Conservation (phyloP, 495 filamentous ascomycete genomes). For the Talaromyces thailandensis region DNA sequence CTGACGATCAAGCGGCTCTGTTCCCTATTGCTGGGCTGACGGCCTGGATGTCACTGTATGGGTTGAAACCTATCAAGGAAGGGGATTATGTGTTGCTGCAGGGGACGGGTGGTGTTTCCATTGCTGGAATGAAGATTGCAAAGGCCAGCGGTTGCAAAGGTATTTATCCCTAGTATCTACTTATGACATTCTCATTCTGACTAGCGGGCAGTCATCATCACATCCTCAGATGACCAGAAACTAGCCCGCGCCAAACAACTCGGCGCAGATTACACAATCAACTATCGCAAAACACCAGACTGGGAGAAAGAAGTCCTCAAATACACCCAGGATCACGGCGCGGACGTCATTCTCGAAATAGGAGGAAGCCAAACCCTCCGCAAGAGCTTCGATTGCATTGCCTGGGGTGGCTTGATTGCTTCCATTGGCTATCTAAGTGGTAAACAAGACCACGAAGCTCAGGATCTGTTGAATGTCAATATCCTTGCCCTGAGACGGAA, state of each 20-base stretch:
- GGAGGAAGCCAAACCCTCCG: constrained; percentile 51
- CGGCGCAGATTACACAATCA: constrained; percentile 49
- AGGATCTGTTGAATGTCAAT: constrained; percentile 35
- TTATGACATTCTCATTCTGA: background rate
- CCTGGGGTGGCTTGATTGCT: constrained; percentile 56
- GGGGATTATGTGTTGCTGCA: constrained; percentile 65
- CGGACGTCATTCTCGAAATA: constrained; percentile 62
- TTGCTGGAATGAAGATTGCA: constrained; percentile 72
- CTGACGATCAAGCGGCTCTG: constrained; percentile 53
- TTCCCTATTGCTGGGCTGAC: constrained; percentile 66
- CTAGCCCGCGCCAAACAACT: constrained; percentile 50
- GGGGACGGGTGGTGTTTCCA: constrained; percentile 71
- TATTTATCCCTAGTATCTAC: constrained; percentile 11
- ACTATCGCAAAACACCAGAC: constrained; percentile 57
- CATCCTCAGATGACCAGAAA: constrained; percentile 63
- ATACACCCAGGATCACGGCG: constrained; percentile 49
- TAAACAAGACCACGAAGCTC: constrained; percentile 33
- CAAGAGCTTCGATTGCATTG: constrained; percentile 56
- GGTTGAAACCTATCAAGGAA: constrained; percentile 43
- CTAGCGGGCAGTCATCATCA: constrained; percentile 51
- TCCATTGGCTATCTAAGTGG: constrained; percentile 61
- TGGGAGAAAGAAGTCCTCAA: constrained; percentile 63
- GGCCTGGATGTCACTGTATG: constrained; percentile 76
- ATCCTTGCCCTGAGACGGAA: constrained; percentile 39
- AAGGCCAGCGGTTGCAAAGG: constrained; percentile 66